Conservation (phyloP, 345 rosid genomes). For the Barbarea vulgaris region DNA sequence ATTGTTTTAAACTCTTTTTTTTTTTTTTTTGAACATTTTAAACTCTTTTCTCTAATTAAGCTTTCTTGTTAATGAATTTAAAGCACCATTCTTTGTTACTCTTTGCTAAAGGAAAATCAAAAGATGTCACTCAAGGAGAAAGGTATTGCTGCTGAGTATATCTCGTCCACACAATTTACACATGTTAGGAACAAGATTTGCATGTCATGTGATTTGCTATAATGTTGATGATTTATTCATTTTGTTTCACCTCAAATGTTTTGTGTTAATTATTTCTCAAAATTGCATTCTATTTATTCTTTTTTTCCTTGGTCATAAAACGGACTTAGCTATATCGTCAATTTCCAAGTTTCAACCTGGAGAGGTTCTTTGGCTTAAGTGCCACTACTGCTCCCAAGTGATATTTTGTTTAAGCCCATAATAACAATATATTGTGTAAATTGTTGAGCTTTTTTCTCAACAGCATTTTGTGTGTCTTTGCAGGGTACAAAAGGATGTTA, state of each 20-base stretch:
- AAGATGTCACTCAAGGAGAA: constrained; percentile 82
- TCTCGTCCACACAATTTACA: constrained; percentile 76
- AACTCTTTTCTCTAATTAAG: background rate
- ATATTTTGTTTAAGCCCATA: constrained; percentile 33
- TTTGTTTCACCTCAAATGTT: background rate
- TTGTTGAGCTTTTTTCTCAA: no score
- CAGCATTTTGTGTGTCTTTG: constrained; percentile 25
- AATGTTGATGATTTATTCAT: background rate
- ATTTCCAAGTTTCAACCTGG: constrained; percentile 82
- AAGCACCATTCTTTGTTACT: constrained; percentile 3
- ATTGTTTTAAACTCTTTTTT: constrained; percentile 1
- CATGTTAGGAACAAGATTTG: constrained; percentile 58
- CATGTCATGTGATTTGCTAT: background rate
- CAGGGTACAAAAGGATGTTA: constrained; percentile 94
- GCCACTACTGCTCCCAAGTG: constrained; percentile 98
- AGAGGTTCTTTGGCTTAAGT: constrained; percentile 72
- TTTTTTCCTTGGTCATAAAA: constrained; percentile 41
- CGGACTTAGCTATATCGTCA: constrained; percentile 87
- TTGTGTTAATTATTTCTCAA: background rate
- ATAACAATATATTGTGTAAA: no score
- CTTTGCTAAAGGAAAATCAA: constrained; percentile 74
- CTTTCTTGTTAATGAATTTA: background rate
- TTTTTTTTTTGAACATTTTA: background rate
- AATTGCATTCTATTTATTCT: background rate
- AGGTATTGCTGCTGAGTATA: constrained; percentile 89